Base-by-base conservation (phyloP, 495 filamentous ascomycete genomes). In the Neurospora discreta region DNA sequence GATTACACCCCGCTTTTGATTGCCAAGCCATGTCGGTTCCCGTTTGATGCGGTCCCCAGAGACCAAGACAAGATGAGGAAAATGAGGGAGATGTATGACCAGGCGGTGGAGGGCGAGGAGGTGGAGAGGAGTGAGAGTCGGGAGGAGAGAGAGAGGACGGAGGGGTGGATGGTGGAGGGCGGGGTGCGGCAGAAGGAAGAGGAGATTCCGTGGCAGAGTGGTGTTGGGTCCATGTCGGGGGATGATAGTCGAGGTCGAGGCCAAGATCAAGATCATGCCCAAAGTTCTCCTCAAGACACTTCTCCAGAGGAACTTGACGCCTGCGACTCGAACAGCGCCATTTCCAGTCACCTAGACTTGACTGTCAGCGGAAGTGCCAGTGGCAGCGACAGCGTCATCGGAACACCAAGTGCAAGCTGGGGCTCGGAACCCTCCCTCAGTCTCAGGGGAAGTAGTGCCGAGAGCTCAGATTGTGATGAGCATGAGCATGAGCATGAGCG, bases 1-100 rank as follows among this genome's bases (percentile, higher is more conserved):
- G 82, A 86, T 58, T 88, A 83, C 72, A 85, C 82, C 6, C 81
- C 83, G 20, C 77, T 86, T 15, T 79, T 88, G n/a, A 88, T 88
- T 71, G 83, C 82, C n/a, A 85, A 86, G 81, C 85, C 85, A 1
- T 70, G 68, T 30, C 71, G 72, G 42, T 88, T 89, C 52, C 73
- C 80, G 23, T 87, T 87, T 70, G 84, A 86, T 15, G 75, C 83
- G 3, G 40, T 73, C 13, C 78, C 83, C 15, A 76, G 86, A 3
- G 75, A 74, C 7, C 76, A 78, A 38, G 77, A 79, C 13, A 83
- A 81, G 73, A 20, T 69, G 36, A 38, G 1, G 5, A 39, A 68
- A 3, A 76, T 85, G 58, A 70, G 71, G 4, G 71, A 71, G 23
- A 82, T 84, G 82, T 84, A 76, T 74, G 77, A 81, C 38, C 71